phyloP scores from a whole-genome alignment of 768 basidiomycete species.

The Ramaria sp. region DNA sequence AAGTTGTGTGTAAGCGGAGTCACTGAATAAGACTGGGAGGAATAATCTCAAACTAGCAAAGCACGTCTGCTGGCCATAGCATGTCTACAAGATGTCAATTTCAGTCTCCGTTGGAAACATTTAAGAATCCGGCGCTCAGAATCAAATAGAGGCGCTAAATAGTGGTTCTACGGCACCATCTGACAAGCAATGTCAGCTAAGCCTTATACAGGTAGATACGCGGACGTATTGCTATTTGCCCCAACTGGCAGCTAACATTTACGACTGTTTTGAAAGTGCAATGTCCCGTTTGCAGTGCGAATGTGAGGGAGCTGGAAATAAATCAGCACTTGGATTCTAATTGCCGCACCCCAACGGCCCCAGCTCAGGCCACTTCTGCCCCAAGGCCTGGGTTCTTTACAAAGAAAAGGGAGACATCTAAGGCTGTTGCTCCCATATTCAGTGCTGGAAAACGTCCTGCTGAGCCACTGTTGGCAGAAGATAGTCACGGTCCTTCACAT shows the following conservation, averaged over 20 bases:
- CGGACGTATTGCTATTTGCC: background rate
- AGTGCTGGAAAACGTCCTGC: conserved; percentile 11
- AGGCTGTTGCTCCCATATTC: conserved; percentile 34
- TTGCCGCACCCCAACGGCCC: conserved; percentile 21
- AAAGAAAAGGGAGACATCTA: conserved; percentile 14
- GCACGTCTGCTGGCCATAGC: too few species aligned
- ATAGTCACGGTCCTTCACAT: conserved; percentile 7
- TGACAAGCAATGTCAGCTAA: conserved; percentile 10
- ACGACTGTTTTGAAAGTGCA: background rate
- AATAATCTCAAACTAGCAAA: too few species aligned
- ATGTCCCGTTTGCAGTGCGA: conserved; percentile 5
- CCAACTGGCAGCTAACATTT: background rate
- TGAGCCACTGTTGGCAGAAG: conserved; percentile 9
- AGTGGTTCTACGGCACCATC: too few species aligned
- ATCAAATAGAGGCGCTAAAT: too few species aligned
- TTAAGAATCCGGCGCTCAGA: too few species aligned
- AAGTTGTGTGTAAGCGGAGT: too few species aligned
- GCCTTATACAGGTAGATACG: conserved; percentile 1
- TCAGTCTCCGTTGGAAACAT: too few species aligned
- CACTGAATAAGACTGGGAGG: too few species aligned
- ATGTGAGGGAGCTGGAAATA: conserved; percentile 30
- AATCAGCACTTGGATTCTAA: conserved; percentile 42
- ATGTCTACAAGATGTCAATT: too few species aligned
- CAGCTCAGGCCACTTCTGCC: conserved; percentile 2
- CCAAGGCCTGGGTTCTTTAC: conserved; percentile 10